Conservation (phyloP, 2,329 filamentous ascomycete species). For the Sporothrix euskadiensis region DNA sequence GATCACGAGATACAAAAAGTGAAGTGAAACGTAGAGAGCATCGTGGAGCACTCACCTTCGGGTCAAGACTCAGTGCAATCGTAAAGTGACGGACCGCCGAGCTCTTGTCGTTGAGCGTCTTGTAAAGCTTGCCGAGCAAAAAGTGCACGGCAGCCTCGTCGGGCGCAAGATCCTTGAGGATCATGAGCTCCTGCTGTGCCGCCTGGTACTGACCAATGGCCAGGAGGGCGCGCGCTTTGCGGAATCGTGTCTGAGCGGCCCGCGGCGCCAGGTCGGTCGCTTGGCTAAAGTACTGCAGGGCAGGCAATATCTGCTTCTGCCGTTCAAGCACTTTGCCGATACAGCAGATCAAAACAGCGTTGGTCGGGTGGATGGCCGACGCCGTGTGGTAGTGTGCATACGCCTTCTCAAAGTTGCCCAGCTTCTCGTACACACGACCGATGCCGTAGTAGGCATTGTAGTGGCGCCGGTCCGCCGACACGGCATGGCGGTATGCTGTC, state of each 20-base stretch:
- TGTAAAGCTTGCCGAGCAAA: slow-evolving; percentile 81
- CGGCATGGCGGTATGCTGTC: slow-evolving; percentile 79
- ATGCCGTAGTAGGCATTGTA: slow-evolving; percentile 99
- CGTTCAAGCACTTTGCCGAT: slow-evolving; percentile 89
- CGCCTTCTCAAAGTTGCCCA: slow-evolving; percentile 87
- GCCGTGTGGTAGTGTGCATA: slow-evolving; percentile 89
- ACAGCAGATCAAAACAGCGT: slow-evolving; percentile 87
- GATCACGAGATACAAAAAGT: neutral
- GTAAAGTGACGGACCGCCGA: slow-evolving; percentile 92
- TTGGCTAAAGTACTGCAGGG: slow-evolving; percentile 76
- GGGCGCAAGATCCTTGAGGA: slow-evolving; percentile 87
- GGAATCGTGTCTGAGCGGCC: slow-evolving; percentile 83
- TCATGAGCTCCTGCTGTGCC: slow-evolving; percentile 78
- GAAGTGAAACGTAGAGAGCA: slow-evolving; percentile 31
- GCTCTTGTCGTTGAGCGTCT: slow-evolving; percentile 68
- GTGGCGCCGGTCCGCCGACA: slow-evolving; percentile 82
- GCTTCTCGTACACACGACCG: slow-evolving; percentile 79
- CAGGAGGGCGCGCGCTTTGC: slow-evolving; percentile 86
- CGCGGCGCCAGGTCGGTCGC: slow-evolving; percentile 80
- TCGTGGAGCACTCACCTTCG: slow-evolving; percentile 65
- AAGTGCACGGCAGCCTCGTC: slow-evolving; percentile 97
- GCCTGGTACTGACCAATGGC: slow-evolving; percentile 68
- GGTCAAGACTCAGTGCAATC: slow-evolving; percentile 90
- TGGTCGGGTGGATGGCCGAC: slow-evolving; percentile 86
- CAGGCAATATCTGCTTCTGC: slow-evolving; percentile 76